These are phyloP conservation scores for Phytophthora pistaciae DNA, from an alignment of 352 stramenopile species.

Conservation along the genomic window DNA sequence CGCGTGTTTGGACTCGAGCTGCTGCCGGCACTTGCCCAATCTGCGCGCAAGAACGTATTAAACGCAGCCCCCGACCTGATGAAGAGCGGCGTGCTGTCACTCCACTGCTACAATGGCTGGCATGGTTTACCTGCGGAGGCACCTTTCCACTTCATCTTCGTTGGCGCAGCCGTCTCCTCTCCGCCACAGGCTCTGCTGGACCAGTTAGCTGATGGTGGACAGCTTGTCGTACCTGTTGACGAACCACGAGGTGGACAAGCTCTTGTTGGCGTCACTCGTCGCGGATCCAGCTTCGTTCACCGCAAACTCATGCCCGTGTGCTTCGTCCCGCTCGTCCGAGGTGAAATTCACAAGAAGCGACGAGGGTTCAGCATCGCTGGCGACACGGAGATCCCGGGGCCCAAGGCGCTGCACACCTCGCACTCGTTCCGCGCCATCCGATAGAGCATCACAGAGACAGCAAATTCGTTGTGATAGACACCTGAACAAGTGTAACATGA, in stretches of 20 bases:
- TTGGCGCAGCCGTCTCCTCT: conserved; percentile 92
- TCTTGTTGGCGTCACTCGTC: conserved; percentile 69
- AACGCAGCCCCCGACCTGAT: conserved; percentile 82
- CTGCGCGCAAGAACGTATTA: conserved; percentile 84
- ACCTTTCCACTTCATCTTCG: conserved; percentile 97
- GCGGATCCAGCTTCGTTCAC: conserved; percentile 59
- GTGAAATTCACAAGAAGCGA: conserved; percentile 28
- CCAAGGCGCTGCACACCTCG: conserved; percentile 13
- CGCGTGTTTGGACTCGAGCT: conserved; percentile 93
- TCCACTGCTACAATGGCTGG: conserved; percentile 90
- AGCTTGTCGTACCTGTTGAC: conserved; percentile 94
- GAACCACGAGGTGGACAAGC: conserved; percentile 67
- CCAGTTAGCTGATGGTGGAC: conserved; percentile 90
- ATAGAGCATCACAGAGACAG: conserved; percentile 7
- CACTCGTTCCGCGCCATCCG: conserved; percentile 30
- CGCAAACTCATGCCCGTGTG: conserved; percentile 70
- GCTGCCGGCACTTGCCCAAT: conserved; percentile 81
- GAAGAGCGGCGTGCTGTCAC: conserved; percentile 54
- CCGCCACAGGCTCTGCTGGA: conserved; percentile 87
- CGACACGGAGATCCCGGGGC: conserved; percentile 8
- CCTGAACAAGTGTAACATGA: not conserved
- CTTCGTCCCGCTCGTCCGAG: conserved; percentile 75
- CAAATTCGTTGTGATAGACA: not conserved
- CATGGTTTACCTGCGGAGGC: conserved; percentile 87
- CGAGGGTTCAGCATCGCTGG: conserved; percentile 11